These are phyloP conservation scores for Durusdinium trenchii DNA, from an alignment of 73 alveolate species.

Conservation along the genomic window DNA sequence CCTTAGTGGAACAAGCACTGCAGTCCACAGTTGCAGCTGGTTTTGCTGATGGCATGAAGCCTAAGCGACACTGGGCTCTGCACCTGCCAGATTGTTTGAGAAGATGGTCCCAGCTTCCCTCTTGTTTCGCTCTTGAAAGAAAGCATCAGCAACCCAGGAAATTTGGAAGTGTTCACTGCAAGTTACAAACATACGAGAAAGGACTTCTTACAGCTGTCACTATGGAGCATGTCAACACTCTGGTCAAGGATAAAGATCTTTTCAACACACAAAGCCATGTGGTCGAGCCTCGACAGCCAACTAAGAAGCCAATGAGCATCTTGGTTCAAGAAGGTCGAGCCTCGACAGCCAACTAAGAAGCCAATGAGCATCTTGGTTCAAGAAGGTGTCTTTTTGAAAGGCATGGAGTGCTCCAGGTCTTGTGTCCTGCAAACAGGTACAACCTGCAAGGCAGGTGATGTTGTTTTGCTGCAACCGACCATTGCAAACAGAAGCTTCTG, in stretches of 20 bases:
- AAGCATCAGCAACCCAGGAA: conserved; percentile 21
- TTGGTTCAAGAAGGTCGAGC: not conserved
- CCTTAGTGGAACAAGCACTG: not conserved
- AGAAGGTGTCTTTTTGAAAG: too few species aligned
- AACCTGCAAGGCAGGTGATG: conserved; percentile 3
- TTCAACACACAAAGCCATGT: not conserved
- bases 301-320: not conserved
- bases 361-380: not conserved
- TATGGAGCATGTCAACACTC: not conserved
- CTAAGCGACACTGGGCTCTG: conserved; percentile 17
- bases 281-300: not conserved
- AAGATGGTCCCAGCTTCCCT: conserved; percentile 31
- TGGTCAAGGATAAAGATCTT: not conserved
- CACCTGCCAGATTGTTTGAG: conserved; percentile 11
- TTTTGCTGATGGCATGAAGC: not conserved
- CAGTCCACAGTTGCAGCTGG: not conserved
- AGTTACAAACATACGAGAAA: not conserved
- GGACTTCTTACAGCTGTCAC: conserved; percentile 4
- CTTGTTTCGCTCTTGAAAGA: conserved; percentile 39
- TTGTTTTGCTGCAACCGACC: not conserved
- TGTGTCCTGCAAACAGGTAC: not conserved
- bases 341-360: not conserved
- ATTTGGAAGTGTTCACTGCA: not conserved
- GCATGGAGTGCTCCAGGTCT: not conserved
- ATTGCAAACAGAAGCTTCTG: not conserved